These are phyloP conservation scores for Cyclanthera cordifolia DNA, from an alignment of 306 rosid genomes.

Conservation along the genomic window DNA sequence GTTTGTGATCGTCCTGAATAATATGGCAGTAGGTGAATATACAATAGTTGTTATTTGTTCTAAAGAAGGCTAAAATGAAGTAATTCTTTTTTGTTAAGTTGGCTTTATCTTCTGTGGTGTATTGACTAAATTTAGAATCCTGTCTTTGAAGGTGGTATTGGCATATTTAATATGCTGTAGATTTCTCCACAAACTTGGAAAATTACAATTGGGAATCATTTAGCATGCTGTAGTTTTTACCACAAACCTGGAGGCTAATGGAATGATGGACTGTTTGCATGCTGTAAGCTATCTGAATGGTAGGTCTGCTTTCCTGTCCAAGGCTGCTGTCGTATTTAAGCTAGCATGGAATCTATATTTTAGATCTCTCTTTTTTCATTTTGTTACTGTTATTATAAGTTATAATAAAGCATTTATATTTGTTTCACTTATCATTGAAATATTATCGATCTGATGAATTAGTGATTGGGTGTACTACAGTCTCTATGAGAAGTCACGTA, in stretches of 20 bases:
- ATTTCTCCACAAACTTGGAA: neutral
- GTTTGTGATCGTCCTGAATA: neutral
- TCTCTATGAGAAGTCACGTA: neutral
- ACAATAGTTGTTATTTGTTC: neutral
- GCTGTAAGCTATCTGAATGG: constrained; percentile 10
- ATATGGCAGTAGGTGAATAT: neutral
- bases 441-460: neutral
- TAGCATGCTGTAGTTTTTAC: too few relatives aligned
- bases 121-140: neutral
- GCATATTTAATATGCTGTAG: constrained; percentile 14
- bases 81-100: neutral
- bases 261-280: constrained; percentile 55
- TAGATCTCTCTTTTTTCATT: neutral
- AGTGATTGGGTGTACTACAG: neutral
- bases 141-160: constrained; percentile 2
- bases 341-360: neutral
- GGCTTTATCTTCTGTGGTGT: neutral
- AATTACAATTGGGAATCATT: constrained; percentile 12
- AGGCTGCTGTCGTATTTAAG: neutral
- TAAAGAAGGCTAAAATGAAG: neutral
- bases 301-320: neutral
- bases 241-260: constrained; percentile 66
- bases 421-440: neutral
- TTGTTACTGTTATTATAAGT: too few relatives aligned
- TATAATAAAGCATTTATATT: neutral